Percentiles rank a stretch among this genome's conserved stretches.
Evolutionary conservation across 2,329 filamentous ascomycete species (phyloP).

Genomic region (Penicillium sp.): DNA sequence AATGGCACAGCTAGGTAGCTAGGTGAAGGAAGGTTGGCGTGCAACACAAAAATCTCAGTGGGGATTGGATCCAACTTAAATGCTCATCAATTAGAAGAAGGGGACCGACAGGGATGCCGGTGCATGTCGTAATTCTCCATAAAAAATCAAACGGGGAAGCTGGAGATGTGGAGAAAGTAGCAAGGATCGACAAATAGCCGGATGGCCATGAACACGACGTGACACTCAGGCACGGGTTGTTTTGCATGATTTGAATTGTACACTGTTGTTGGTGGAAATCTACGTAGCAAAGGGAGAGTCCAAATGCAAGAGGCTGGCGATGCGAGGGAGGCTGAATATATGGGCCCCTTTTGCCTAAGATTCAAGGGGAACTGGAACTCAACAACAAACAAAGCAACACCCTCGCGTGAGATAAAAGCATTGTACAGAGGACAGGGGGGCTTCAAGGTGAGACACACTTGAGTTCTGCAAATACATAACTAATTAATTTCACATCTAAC

Average conservation of each 20-base stretch:
- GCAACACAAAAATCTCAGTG: neutral
- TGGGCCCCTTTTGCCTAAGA: neutral
- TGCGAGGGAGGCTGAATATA: neutral
- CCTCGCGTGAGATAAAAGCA: neutral
- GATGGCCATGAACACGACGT: neutral
- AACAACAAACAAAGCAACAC: neutral
- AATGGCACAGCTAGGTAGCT: neutral
- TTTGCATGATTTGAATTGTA: neutral
- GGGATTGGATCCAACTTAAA: constrained; percentile 1
- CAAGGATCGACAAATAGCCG: constrained; percentile 3
- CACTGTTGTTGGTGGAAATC: neutral
- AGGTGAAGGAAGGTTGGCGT: neutral
- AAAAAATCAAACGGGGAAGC: constrained; percentile 1
- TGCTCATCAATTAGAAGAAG: neutral
- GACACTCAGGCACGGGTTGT: neutral
- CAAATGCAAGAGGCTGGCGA: neutral
- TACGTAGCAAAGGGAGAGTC: neutral
- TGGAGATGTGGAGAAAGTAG: constrained; percentile 8
- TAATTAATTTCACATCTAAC: no score
- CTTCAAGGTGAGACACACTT: neutral
- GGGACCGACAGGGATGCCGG: neutral
- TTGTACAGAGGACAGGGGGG: neutral
- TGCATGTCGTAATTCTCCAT: constrained; percentile 3
- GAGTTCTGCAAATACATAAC: neutral
- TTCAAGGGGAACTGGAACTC: neutral